Conservation (phyloP, 2,329 filamentous ascomycete species). For the Aschersonia sp. region DNA sequence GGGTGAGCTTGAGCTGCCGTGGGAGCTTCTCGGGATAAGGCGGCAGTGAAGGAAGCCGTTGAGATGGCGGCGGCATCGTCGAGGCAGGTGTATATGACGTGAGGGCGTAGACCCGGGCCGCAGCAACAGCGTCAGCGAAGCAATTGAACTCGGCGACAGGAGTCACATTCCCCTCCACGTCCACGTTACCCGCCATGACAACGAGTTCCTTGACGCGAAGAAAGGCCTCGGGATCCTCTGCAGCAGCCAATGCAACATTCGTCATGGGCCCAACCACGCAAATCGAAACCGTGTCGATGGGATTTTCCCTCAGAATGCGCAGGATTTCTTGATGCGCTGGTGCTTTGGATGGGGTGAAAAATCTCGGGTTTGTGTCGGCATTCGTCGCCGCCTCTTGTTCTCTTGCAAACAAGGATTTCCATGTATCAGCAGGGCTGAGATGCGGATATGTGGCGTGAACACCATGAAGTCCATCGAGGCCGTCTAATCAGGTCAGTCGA, state of each 20-base stretch:
- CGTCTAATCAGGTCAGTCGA: constrained; percentile 37
- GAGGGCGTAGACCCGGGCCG: constrained; percentile 63
- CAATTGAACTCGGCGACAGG: constrained; percentile 92
- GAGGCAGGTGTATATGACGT: constrained; percentile 59
- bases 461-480: constrained; percentile 60
- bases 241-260: constrained; percentile 81
- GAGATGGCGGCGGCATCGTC: constrained; percentile 61
- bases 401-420: constrained; percentile 49
- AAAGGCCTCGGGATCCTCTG: constrained; percentile 80
- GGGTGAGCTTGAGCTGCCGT: constrained; percentile 47
- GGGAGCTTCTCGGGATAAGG: constrained; percentile 51
- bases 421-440: constrained; percentile 58
- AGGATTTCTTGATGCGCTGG: constrained; percentile 79
- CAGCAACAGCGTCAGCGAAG: constrained; percentile 71
- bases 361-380: constrained; percentile 30
- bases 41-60: constrained; percentile 33
- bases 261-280: constrained; percentile 82
- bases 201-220: constrained; percentile 79
- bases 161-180: constrained; percentile 66
- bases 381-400: constrained; percentile 18
- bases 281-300: constrained; percentile 74
- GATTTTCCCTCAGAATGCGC: constrained; percentile 68
- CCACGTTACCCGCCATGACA: constrained; percentile 85
- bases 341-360: constrained; percentile 63
- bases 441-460: constrained; percentile 64